Conservation (phyloP, 441 rosid species). For the Erysimum cheiri region DNA sequence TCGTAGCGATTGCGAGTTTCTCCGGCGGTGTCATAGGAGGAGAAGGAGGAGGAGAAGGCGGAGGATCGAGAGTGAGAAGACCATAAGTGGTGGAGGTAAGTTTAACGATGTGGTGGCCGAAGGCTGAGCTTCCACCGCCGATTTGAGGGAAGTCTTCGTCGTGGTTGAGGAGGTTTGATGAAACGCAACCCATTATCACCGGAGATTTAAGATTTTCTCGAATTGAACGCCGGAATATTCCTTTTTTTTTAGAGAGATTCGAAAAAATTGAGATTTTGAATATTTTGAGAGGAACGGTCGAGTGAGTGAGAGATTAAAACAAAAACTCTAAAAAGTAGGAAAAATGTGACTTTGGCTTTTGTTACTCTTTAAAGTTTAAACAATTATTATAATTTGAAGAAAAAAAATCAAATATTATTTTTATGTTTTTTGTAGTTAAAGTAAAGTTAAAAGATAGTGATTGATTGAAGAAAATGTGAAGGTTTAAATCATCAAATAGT, state of each 20-base stretch:
- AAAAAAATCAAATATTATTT: background rate
- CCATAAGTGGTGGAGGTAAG: slow-evolving; percentile 95
- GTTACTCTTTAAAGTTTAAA: slow-evolving; percentile 9
- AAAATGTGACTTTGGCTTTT: slow-evolving; percentile 22
- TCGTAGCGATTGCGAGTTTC: slow-evolving; percentile 53
- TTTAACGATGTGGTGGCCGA: slow-evolving; percentile 84
- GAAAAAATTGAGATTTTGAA: slow-evolving; percentile 25
- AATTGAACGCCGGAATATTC: slow-evolving; percentile 6
- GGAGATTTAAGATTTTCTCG: slow-evolving; percentile 28
- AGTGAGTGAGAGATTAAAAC: slow-evolving; percentile 29
- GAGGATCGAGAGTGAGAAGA: slow-evolving; percentile 77
- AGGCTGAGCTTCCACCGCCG: slow-evolving; percentile 58
- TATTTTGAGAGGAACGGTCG: slow-evolving; percentile 37
- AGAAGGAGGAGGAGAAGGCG: no score
- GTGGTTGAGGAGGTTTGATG: slow-evolving; percentile 70
- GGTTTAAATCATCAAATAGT: background rate
- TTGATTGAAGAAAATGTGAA: slow-evolving; percentile 13
- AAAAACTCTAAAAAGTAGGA: slow-evolving; percentile 32
- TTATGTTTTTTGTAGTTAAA: background rate
- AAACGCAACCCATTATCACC: slow-evolving; percentile 79
- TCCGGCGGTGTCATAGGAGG: slow-evolving; percentile 56
- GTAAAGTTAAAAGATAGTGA: slow-evolving; percentile 33
- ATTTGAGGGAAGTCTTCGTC: slow-evolving; percentile 82
- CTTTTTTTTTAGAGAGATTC: background rate
- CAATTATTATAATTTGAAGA: slow-evolving; percentile 4